phyloP scores from a whole-genome alignment of 768 basidiomycete genomes.

The Pulveroboletus sp. region DNA sequence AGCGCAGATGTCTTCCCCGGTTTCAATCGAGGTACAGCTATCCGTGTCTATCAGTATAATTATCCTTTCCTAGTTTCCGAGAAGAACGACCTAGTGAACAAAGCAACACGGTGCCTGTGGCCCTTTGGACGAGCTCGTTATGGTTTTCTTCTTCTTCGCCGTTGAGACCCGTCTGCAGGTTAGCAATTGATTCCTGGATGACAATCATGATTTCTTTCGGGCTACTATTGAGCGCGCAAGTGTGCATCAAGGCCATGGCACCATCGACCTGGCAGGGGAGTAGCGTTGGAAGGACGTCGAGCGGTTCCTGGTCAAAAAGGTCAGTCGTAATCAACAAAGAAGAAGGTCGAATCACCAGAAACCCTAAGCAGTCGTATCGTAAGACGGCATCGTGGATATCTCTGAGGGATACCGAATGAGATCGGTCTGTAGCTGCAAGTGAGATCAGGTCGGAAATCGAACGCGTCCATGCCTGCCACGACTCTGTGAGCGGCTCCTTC shows the following conservation, averaged over 20 bases:
- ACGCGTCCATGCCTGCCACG: constrained; percentile 16
- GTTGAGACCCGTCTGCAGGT: constrained; percentile 18
- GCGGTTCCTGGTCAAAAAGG: constrained; percentile 33
- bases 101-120: constrained; percentile 16
- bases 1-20: constrained; percentile 23
- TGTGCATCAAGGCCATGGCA: constrained; percentile 31
- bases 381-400: constrained; percentile 15
- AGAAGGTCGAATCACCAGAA: constrained; percentile 13
- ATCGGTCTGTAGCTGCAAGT: constrained; percentile 9
- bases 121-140: constrained; percentile 5
- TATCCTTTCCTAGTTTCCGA: neutral
- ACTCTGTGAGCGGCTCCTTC: neutral
- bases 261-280: constrained; percentile 30
- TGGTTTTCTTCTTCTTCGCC: constrained; percentile 16
- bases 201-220: constrained; percentile 43
- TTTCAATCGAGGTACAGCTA: constrained; percentile 26
- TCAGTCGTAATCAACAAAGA: neutral
- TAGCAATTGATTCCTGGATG: constrained; percentile 38
- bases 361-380: constrained; percentile 13
- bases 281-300: constrained; percentile 36
- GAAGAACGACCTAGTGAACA: constrained; percentile 20
- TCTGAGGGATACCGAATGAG: constrained; percentile 9
- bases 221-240: constrained; percentile 30
- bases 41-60: neutral
- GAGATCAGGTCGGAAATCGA: constrained; percentile 20